Percentiles rank a stretch among this genome's conserved stretches.
phyloP scores from a whole-genome alignment of 2,329 filamentous ascomycete genomes.

The Aspergillus terreus region DNA sequence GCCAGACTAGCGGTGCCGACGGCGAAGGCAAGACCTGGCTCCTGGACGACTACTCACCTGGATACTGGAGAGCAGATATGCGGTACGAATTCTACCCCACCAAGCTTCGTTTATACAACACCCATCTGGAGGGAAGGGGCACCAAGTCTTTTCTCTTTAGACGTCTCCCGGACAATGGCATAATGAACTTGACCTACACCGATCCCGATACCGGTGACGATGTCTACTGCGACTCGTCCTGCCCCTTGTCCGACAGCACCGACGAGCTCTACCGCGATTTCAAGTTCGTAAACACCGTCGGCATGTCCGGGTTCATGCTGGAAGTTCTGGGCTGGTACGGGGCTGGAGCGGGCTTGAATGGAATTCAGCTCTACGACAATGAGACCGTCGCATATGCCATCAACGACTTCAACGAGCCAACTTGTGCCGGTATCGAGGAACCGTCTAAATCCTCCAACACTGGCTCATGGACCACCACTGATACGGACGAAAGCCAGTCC shows the following conservation, averaged over 20 bases:
- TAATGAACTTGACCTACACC: slow-evolving; percentile 92
- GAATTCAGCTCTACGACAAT: slow-evolving; percentile 70
- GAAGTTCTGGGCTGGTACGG: slow-evolving; percentile 89
- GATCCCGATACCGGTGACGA: slow-evolving; percentile 68
- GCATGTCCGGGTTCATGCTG: slow-evolving; percentile 82
- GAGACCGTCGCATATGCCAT: slow-evolving; percentile 84
- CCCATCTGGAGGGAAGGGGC: slow-evolving; percentile 75
- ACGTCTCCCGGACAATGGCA: slow-evolving; percentile 79
- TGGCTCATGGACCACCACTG: slow-evolving; percentile 69
- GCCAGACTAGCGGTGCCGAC: slow-evolving; percentile 65
- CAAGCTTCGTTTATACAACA: slow-evolving; percentile 84
- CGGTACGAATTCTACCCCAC: slow-evolving; percentile 82
- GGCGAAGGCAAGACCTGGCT: slow-evolving; percentile 79
- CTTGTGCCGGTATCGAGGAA: slow-evolving; percentile 63
- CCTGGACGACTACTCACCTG: slow-evolving; percentile 68
- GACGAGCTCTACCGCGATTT: slow-evolving; percentile 78
- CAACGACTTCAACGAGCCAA: slow-evolving; percentile 81
- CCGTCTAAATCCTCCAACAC: slow-evolving; percentile 65
- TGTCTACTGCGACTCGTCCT: slow-evolving; percentile 72
- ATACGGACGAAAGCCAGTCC: slow-evolving; percentile 66
- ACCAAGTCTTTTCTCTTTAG: slow-evolving; percentile 86
- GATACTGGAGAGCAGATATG: slow-evolving; percentile 80
- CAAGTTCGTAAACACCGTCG: slow-evolving; percentile 79
- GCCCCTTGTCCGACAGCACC: slow-evolving; percentile 72
- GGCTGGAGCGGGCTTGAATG: slow-evolving; percentile 74